Conservation (phyloP, 139 green algal genomes). For the Zygnema cylindricum region DNA sequence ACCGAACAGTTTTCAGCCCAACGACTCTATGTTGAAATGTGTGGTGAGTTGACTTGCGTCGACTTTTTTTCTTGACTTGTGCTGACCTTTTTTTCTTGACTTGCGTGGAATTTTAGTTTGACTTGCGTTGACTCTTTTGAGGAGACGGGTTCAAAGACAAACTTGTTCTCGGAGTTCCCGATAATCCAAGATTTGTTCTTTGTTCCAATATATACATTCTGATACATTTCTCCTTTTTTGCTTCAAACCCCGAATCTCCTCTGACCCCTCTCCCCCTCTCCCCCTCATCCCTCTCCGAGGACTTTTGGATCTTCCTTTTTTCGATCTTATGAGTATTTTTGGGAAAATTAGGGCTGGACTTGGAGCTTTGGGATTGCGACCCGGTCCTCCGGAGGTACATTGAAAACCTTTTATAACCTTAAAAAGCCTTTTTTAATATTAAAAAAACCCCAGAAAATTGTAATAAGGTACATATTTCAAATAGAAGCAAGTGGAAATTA, state of each 20-base stretch:
- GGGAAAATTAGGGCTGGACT: slow-evolving; percentile 97
- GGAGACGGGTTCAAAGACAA: slow-evolving; percentile 69
- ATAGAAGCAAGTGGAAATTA: no score
- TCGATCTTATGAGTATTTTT: slow-evolving; percentile 86
- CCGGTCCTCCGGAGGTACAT: neutral
- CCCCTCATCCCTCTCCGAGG: no score
- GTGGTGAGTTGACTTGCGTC: slow-evolving; percentile 69
- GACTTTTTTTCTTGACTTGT: no score
- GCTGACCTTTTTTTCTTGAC: no score
- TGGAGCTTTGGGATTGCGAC: slow-evolving; percentile 85
- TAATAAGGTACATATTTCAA: no score
- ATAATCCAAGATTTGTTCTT: slow-evolving; percentile 90
- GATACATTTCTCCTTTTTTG: slow-evolving; percentile 84
- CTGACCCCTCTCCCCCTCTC: no score
- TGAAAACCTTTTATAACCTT: no score
- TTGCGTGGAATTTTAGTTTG: neutral
- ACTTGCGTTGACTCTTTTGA: neutral
- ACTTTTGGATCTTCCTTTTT: slow-evolving; percentile 82
- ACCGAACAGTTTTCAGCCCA: slow-evolving; percentile 97
- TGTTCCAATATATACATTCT: slow-evolving; percentile 90
- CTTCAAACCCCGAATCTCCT: no score
- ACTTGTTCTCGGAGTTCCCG: slow-evolving; percentile 93
- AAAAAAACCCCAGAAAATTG: no score
- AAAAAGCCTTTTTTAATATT: no score
- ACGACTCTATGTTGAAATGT: slow-evolving; percentile 90